phyloP scores from a whole-genome alignment of 2,329 filamentous ascomycete species.

The Cytospora piceae region DNA sequence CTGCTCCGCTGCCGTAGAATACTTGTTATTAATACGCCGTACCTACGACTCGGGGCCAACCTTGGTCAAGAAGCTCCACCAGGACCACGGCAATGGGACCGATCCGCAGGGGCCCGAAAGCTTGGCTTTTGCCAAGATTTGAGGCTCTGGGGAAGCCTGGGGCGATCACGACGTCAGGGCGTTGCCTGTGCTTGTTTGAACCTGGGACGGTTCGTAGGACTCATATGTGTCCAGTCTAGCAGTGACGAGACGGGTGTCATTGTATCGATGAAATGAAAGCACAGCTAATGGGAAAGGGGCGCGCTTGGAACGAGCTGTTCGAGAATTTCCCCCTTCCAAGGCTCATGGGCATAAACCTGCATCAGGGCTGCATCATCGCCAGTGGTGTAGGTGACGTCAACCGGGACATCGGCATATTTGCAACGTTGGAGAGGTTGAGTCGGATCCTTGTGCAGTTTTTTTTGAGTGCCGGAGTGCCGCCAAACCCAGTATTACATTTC shows the following conservation, averaged over 20 bases:
- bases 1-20: background rate
- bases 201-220: conserved; percentile 2
- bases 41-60: conserved; percentile 5
- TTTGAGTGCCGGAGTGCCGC: conserved; percentile 9
- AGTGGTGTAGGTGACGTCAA: conserved; percentile 12
- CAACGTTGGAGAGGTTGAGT: conserved; percentile 13
- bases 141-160: conserved; percentile 21
- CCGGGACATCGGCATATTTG: background rate
- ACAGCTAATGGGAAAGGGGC: background rate
- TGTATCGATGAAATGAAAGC: background rate
- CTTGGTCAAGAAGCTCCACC: conserved; percentile 2
- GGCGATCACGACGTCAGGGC: conserved; percentile 26
- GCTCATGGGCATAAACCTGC: background rate
- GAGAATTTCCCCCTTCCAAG: background rate
- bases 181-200: conserved; percentile 18
- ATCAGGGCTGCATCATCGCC: conserved; percentile 14
- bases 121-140: conserved; percentile 33
- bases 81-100: conserved; percentile 2
- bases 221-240: background rate
- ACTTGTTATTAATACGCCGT: background rate
- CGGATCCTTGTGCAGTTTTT: background rate
- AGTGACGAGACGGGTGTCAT: background rate
- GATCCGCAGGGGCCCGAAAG: conserved; percentile 20
- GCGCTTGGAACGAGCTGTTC: background rate
- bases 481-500: background rate